Percentiles rank a stretch among this genome's conserved stretches.
These are phyloP conservation scores for Bjerkandera adusta DNA, from an alignment of 1,284 basidiomycete genomes.

Conservation along the genomic window DNA sequence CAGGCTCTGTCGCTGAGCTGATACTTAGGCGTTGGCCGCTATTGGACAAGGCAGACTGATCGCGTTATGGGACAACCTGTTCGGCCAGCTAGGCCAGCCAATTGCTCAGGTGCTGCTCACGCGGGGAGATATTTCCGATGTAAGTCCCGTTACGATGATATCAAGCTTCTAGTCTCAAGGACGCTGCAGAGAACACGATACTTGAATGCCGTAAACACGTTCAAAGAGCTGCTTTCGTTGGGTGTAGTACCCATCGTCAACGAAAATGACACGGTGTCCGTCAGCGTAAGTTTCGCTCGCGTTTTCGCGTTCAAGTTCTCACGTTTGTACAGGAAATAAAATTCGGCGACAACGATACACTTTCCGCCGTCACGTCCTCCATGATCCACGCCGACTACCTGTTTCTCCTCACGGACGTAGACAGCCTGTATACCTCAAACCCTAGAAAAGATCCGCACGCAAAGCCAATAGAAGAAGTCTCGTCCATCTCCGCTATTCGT, in stretches of 20 bases:
- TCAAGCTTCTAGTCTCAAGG: background rate
- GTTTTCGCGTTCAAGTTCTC: background rate
- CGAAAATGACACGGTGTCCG: constrained; percentile 95
- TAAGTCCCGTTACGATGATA: constrained; percentile 39
- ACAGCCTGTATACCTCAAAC: constrained; percentile 94
- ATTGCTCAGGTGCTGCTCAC: constrained; percentile 96
- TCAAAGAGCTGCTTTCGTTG: constrained; percentile 85
- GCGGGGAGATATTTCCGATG: constrained; percentile 95
- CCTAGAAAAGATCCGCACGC: constrained; percentile 88
- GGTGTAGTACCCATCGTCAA: constrained; percentile 95
- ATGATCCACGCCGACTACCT: constrained; percentile 98
- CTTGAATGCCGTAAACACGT: constrained; percentile 91
- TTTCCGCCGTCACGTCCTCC: constrained; percentile 94
- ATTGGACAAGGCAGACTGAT: constrained; percentile 97
- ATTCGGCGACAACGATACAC: constrained; percentile 99
- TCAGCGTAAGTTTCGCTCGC: constrained; percentile 64
- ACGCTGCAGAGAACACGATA: constrained; percentile 79
- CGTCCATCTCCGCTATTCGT: constrained; percentile 81
- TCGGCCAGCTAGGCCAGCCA: constrained; percentile 89
- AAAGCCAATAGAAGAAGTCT: constrained; percentile 78
- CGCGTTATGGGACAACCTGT: constrained; percentile 95
- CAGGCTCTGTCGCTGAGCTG: constrained; percentile 6
- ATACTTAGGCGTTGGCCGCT: constrained; percentile 82
- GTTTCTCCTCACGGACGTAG: constrained; percentile 96
- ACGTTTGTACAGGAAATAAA: constrained; percentile 81